Conservation (phyloP, 164 flowering plant genomes). For the Liquidambar formosana region DNA sequence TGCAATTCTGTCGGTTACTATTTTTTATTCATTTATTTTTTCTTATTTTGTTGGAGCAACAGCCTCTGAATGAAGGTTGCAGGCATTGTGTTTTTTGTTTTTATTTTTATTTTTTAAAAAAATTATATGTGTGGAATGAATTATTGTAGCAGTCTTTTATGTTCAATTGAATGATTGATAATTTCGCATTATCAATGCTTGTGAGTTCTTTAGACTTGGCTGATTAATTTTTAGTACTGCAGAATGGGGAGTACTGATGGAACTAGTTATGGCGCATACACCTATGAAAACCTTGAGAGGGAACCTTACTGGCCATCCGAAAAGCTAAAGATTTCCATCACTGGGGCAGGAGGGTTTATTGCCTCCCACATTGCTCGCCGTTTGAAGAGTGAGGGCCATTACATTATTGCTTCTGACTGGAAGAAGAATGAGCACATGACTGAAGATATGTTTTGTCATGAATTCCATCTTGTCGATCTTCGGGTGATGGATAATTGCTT, state of each 20-base stretch:
- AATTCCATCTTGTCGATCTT: constrained; percentile 90
- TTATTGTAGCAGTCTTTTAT: neutral
- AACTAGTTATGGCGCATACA: constrained; percentile 69
- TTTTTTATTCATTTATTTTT: neutral
- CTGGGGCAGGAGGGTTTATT: constrained; percentile 97
- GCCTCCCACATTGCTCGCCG: constrained; percentile 96
- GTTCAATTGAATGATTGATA: neutral
- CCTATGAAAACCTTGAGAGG: constrained; percentile 78
- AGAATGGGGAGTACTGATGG: constrained; percentile 78
- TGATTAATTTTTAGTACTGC: constrained; percentile 9
- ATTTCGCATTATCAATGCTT: neutral
- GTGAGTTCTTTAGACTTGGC: neutral
- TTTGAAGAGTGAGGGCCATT: constrained; percentile 90
- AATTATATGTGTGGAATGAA: too few species aligned
- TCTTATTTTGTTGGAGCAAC: too few species aligned
- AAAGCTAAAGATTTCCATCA: constrained; percentile 79
- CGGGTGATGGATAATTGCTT: constrained; percentile 96
- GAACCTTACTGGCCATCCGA: constrained; percentile 91
- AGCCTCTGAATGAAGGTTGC: too few species aligned
- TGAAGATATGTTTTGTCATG: constrained; percentile 94
- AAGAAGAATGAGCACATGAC: constrained; percentile 99
- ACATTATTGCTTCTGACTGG: constrained; percentile 96
- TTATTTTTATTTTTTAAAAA: too few species aligned
- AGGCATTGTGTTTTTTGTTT: too few species aligned
- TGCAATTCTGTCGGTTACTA: neutral